Percentiles rank a stretch among this genome's conserved stretches.
Evolutionary conservation across 441 rosid genomes (phyloP).

Genomic region (Monsonia emarginata): DNA sequence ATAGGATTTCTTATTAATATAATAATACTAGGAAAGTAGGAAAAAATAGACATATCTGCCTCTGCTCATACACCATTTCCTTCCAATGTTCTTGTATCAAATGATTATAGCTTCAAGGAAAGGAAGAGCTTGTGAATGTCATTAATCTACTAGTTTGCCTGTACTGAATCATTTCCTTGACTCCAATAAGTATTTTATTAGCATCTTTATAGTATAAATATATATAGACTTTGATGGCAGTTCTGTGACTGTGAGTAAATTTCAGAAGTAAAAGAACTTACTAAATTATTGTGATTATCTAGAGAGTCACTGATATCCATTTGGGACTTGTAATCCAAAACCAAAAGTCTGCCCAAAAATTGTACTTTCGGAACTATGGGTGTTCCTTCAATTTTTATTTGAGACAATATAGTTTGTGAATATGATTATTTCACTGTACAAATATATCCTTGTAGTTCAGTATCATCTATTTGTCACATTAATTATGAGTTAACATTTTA

Average conservation of each 20-base stretch:
- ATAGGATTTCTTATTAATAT: background rate
- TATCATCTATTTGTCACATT: background rate
- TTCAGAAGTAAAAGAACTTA: background rate
- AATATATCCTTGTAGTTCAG: background rate
- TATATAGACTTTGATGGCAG: background rate
- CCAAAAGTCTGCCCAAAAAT: background rate
- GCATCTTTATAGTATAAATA: background rate
- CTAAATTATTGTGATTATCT: background rate
- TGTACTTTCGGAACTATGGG: background rate
- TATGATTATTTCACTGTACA: background rate
- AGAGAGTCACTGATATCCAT: background rate
- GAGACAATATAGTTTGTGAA: background rate
- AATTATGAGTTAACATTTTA: slow-evolving; percentile 6
- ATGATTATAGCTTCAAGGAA: background rate
- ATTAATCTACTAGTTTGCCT: background rate
- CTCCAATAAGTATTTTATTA: background rate
- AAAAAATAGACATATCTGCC: background rate
- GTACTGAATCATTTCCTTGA: background rate
- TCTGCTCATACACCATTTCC: background rate
- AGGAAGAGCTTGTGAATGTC: background rate
- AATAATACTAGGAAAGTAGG: background rate
- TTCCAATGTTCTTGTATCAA: background rate
- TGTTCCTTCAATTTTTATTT: background rate
- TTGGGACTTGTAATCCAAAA: background rate
- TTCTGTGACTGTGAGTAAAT: background rate